These are phyloP conservation scores for Aspergillus nidulans DNA, from an alignment of 495 filamentous ascomycete genomes.

Conservation along the genomic window DNA sequence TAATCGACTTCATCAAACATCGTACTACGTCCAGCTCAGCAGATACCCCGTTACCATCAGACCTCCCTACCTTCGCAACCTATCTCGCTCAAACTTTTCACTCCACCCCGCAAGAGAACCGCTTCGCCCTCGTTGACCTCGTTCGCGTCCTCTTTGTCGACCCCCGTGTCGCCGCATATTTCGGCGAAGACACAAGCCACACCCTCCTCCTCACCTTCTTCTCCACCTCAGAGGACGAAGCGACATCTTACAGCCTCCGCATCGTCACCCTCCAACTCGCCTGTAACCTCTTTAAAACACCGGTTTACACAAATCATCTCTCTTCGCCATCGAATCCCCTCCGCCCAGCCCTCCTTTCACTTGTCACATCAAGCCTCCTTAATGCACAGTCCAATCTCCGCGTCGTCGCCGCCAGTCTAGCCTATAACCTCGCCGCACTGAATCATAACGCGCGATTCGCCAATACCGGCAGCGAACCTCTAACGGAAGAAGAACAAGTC, in stretches of 20 bases:
- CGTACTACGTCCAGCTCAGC: slow-evolving; percentile 30
- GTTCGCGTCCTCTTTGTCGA: slow-evolving; percentile 74
- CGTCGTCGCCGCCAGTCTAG: slow-evolving; percentile 74
- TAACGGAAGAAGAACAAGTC: slow-evolving; percentile 67
- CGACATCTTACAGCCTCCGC: slow-evolving; percentile 71
- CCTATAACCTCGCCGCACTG: slow-evolving; percentile 72
- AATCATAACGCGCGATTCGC: slow-evolving; percentile 62
- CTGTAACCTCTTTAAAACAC: slow-evolving; percentile 60
- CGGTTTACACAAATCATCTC: slow-evolving; percentile 46
- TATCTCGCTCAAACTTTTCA: slow-evolving; percentile 28
- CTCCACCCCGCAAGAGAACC: slow-evolving; percentile 37
- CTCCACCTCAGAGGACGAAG: slow-evolving; percentile 44
- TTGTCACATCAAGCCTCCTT: slow-evolving; percentile 51
- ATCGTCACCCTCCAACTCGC: slow-evolving; percentile 68
- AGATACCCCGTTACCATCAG: slow-evolving; percentile 43
- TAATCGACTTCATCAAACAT: slow-evolving; percentile 61
- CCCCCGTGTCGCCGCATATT: slow-evolving; percentile 78
- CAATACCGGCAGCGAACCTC: slow-evolving; percentile 44
- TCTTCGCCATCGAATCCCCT: slow-evolving; percentile 11
- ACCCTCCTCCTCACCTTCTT: slow-evolving; percentile 62
- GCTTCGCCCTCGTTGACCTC: slow-evolving; percentile 80
- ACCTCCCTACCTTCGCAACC: slow-evolving; percentile 43
- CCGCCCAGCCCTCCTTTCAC: slow-evolving; percentile 20
- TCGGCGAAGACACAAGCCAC: slow-evolving; percentile 68
- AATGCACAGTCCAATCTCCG: slow-evolving; percentile 53